Evolutionary conservation across 305 asterid genomes (phyloP), one percentile per base, ranked within the genome.

Genomic region (Vinca major): DNA sequence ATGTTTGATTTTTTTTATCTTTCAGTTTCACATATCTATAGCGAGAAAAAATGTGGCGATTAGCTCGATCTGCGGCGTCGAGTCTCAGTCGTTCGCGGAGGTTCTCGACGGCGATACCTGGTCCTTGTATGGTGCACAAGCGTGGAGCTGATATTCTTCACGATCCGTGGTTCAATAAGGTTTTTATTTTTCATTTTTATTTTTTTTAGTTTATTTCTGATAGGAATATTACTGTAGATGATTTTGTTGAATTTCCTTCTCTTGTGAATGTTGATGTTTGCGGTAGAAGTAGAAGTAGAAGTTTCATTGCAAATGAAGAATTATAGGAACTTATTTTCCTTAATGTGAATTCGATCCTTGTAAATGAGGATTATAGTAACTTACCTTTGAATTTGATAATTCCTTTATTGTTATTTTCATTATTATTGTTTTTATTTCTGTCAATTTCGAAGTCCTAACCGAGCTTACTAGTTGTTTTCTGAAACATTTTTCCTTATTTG

Each of bases 91-190:
- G 74, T 60, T 73, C 84, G 62, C 83, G 85, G 80, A 70, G 85
- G 78, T 75, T 85, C 83, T 85, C 96, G 77, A 86, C 88, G 62
- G 90, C 91, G 80, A 91, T 91, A 74, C 86, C 96, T 26, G 92
- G 92, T 61, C 96, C 97, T 39, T 88, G 89, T 77, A 91, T 93
- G 21, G 91, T 93, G 67, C 96, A 89, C 81, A 93, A 93, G 85
- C 97, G 96, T 62, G 99, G 99, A 53, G 81, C 99, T 57, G 99
- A 93, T 81, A 89, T 93, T 78, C 96, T 93, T 50, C 99, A 93
- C 75, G 97, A 93, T 81, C 99, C 97, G 5, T 89, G 96, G 97
- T 94, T 89, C 75, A 94, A 94, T 75, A 94, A 94, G 99, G 99
- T 91, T 26, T 26, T 26, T 26, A 26, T 0, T 26, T 26, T 26